Percentiles rank a stretch among this genome's conserved stretches.
Conservation (phyloP, 352 stramenopile genomes). For the Globisporangium recalcitrans region DNA sequence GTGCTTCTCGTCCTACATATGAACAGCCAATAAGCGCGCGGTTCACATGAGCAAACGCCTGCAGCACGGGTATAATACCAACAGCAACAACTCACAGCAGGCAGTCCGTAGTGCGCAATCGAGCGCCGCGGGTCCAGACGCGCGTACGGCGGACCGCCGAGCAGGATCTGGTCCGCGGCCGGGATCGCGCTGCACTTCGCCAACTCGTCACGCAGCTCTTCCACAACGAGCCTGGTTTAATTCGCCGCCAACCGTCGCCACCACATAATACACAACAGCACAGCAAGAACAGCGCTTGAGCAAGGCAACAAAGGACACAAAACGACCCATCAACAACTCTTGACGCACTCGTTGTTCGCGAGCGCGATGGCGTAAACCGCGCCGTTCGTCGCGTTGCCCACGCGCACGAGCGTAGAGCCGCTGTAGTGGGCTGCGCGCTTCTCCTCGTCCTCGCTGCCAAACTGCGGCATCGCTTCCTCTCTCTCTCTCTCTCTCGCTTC, state of each 20-base stretch:
- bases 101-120: conserved; percentile 64
- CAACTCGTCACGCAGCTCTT: conserved; percentile 66
- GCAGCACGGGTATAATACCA: neutral
- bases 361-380: conserved; percentile 31
- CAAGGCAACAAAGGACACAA: neutral
- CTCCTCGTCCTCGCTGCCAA: conserved; percentile 22
- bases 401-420: conserved; percentile 27
- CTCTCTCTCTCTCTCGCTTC: neutral
- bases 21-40: neutral
- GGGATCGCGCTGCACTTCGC: conserved; percentile 54
- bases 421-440: conserved; percentile 1
- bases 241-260: conserved; percentile 5
- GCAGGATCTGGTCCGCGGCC: conserved; percentile 66
- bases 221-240: conserved; percentile 51
- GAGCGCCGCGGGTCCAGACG: conserved; percentile 66
- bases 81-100: conserved; percentile 26
- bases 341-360: conserved; percentile 47
- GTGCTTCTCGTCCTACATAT: conserved; percentile 46
- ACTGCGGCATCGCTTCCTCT: conserved; percentile 14
- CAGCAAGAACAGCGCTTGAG: neutral
- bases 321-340: neutral
- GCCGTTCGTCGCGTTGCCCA: conserved; percentile 47
- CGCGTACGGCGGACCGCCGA: conserved; percentile 71
- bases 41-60: neutral
- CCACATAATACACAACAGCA: neutral